Percentiles rank a stretch among this genome's conserved stretches.
Conservation (phyloP, 1,284 basidiomycete species). For the Meripilus lineatus region DNA sequence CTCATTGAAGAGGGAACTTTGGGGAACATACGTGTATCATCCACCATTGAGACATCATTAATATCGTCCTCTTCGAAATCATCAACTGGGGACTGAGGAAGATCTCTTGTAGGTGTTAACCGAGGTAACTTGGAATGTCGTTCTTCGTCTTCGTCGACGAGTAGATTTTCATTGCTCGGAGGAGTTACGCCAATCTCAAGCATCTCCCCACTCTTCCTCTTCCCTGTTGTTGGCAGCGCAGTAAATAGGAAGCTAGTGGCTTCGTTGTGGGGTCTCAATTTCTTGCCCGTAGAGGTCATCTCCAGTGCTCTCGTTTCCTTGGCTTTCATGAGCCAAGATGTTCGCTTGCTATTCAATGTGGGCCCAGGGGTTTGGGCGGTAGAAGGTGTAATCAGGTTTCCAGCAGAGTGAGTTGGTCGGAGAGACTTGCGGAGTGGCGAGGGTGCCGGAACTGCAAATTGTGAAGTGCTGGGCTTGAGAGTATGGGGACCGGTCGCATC, state of each 20-base stretch:
- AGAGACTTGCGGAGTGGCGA: conserved; percentile 66
- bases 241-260: background rate
- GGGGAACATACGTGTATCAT: background rate
- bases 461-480: conserved; percentile 30
- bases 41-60: background rate
- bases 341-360: conserved; percentile 52
- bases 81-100: conserved; percentile 1
- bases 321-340: conserved; percentile 74
- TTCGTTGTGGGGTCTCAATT: background rate
- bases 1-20: too few species aligned
- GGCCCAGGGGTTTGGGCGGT: conserved; percentile 38
- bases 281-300: conserved; percentile 32
- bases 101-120: conserved; percentile 20
- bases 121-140: conserved; percentile 47
- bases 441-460: conserved; percentile 61
- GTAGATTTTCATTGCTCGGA: conserved; percentile 14
- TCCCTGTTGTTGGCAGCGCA: conserved; percentile 23
- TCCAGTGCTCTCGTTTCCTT: conserved; percentile 72
- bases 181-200: conserved; percentile 19
- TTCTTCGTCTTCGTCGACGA: conserved; percentile 28
- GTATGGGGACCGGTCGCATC: conserved; percentile 16
- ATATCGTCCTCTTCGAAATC: background rate
- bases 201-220: conserved; percentile 67
- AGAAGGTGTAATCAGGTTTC: conserved; percentile 10
- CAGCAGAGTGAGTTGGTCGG: conserved; percentile 36